Conservation (phyloP, 257 asterid species). For the Cruciata laevipes region DNA sequence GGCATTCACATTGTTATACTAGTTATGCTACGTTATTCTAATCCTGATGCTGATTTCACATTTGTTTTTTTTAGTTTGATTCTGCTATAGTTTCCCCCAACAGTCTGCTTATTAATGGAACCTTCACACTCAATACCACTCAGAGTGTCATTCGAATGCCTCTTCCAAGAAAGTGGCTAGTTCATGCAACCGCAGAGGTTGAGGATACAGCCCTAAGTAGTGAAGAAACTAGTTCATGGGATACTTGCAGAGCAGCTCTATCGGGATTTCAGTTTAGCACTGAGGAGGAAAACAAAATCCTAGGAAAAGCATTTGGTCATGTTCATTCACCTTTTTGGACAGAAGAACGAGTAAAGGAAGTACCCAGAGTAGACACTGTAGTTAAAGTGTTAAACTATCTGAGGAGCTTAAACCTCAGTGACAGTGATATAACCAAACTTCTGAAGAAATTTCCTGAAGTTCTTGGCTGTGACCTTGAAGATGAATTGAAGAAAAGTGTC, state of each 20-base stretch:
- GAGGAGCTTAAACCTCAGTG: slow-evolving; percentile 62
- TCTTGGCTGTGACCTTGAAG: slow-evolving; percentile 78
- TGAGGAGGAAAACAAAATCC: slow-evolving; percentile 63
- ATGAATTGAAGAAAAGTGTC: slow-evolving; percentile 67
- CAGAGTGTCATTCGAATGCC: slow-evolving; percentile 12
- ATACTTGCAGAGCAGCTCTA: slow-evolving; percentile 57
- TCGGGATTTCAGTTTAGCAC: slow-evolving; percentile 37
- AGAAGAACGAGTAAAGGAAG: slow-evolving; percentile 74
- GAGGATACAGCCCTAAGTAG: slow-evolving; percentile 35
- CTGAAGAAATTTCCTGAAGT: slow-evolving; percentile 93
- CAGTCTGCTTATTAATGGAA: slow-evolving; percentile 19
- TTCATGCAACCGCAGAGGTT: slow-evolving; percentile 40
- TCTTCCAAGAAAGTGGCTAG: slow-evolving; percentile 44
- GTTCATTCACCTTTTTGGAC: slow-evolving; percentile 92
- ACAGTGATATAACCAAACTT: slow-evolving; percentile 59
- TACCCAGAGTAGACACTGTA: slow-evolving; percentile 51
- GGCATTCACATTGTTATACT: neutral
- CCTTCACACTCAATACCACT: slow-evolving; percentile 18
- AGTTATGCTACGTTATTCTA: neutral
- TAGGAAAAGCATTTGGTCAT: slow-evolving; percentile 85
- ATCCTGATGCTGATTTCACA: neutral
- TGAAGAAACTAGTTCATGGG: slow-evolving; percentile 67
- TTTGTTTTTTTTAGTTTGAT: slow-evolving; percentile 36
- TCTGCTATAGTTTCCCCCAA: slow-evolving; percentile 22
- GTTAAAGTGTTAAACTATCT: slow-evolving; percentile 44